Base-by-base conservation (phyloP, 2,329 filamentous ascomycete genomes). In the Colletotrichum theobromicola region DNA sequence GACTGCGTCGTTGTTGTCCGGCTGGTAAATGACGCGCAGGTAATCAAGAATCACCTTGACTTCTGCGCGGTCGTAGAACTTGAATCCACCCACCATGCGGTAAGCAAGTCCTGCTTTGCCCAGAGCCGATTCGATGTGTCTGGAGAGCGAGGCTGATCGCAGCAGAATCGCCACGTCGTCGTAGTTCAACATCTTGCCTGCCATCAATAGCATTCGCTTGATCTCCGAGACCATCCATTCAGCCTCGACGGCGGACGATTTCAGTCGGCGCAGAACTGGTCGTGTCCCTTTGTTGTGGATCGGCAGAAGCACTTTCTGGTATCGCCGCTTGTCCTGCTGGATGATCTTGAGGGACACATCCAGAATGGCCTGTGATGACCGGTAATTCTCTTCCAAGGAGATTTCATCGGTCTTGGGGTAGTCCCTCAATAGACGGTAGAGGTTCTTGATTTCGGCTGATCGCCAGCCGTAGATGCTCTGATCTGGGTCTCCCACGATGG, bases 401-500 rank as follows among this genome's bases (percentile, higher is more conserved):
- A 98, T 92, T 72, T 97, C 93, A 6, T 95, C 90, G 0, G 95
- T 97, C 30, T 93, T 90, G 0, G 93, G 93, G 80, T 94, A 98
- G 73, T 95, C 92, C 55, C 87, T 87, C 67, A 95, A 90, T 87
- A 99, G 92, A 4, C 94, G 92, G 77, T 91, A 90, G 62, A 98
- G 88, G 79, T 98, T 99, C 81, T 93, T 93, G 78, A 96, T 95
- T 82, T 99, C 96, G 12, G 97, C 96, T 9, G 95, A 96, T 24
- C 96, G 93, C 88, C 97, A 99, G 24, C 96, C 95, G 82, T 98
- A 99, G 72, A 99, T 99, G 82, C 96, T 98, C 83, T 99, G 96
- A 82, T 99, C 97, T 0, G 97, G 96, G 81, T 99, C 96, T 37
- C 96, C 97, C 6, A 99, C 97, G 74, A 98, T 94, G 1, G 96